These are phyloP conservation scores for Massariosphaeria phaeospora DNA, from an alignment of 495 filamentous ascomycete genomes.

Conservation along the genomic window DNA sequence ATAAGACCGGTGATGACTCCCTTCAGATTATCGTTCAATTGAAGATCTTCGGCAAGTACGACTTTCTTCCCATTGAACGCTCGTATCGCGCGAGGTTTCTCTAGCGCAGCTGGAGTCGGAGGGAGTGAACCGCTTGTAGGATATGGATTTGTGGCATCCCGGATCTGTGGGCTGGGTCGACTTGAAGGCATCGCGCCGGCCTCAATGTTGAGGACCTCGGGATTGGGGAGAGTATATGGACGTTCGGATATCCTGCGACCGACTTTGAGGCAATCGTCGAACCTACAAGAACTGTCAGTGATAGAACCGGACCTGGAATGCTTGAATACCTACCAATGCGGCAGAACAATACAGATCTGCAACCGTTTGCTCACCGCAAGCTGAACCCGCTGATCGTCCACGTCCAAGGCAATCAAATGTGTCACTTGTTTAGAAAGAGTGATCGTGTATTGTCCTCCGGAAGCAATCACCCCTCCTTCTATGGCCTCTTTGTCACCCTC, in stretches of 20 bases:
- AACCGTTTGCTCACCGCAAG: constrained; percentile 58
- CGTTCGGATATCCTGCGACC: constrained; percentile 79
- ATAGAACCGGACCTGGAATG: background rate
- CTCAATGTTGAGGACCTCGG: constrained; percentile 56
- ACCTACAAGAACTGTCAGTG: constrained; percentile 50
- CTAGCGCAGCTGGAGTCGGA: constrained; percentile 28
- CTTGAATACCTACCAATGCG: constrained; percentile 68
- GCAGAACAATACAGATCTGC: constrained; percentile 78
- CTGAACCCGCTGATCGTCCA: constrained; percentile 68
- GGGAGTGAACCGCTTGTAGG: constrained; percentile 49
- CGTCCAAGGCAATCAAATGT: constrained; percentile 79
- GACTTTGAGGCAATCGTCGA: constrained; percentile 92
- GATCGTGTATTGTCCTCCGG: constrained; percentile 75
- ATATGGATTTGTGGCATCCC: constrained; percentile 66
- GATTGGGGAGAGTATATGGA: constrained; percentile 83
- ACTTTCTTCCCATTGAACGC: constrained; percentile 55
- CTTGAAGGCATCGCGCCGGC: constrained; percentile 40
- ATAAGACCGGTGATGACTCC: constrained; percentile 68
- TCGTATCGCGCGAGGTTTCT: constrained; percentile 38
- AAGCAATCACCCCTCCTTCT: constrained; percentile 78
- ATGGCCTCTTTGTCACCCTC: constrained; percentile 89
- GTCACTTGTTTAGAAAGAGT: constrained; percentile 68
- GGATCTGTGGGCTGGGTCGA: constrained; percentile 55
- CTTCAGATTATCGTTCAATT: constrained; percentile 58
- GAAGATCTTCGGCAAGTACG: constrained; percentile 62